Percentiles rank a stretch among this genome's conserved stretches.
Conservation (phyloP, 768 basidiomycete genomes). For the Kwoniella europaea region DNA sequence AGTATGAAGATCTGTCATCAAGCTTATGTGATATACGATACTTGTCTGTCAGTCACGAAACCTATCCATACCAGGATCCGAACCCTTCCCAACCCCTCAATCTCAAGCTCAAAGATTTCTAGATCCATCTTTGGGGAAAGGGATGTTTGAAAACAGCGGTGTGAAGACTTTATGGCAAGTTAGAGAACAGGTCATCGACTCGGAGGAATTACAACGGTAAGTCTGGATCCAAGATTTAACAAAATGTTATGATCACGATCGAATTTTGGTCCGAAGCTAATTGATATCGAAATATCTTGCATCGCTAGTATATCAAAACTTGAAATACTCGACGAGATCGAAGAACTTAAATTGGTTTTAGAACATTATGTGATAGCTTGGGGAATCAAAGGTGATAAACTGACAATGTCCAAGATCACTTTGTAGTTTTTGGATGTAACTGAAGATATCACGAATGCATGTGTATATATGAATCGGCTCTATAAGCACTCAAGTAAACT, state of each 20-base stretch:
- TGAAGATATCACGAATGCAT: constrained; percentile 9
- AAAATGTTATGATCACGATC: background rate
- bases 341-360: constrained; percentile 89
- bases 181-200: constrained; percentile 59
- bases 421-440: no score
- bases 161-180: constrained; percentile 76
- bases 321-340: constrained; percentile 90
- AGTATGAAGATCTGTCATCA: background rate
- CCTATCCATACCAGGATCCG: constrained; percentile 74
- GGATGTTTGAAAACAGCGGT: constrained; percentile 64
- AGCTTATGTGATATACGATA: background rate
- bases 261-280: background rate
- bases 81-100: constrained; percentile 66
- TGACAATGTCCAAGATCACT: background rate
- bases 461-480: constrained; percentile 1
- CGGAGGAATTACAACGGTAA: constrained; percentile 52
- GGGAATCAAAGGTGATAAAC: constrained; percentile 60
- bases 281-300: background rate
- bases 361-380: constrained; percentile 89
- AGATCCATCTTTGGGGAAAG: constrained; percentile 32
- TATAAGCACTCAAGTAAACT: background rate
- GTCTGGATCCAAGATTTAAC: constrained; percentile 37
- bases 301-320: constrained; percentile 70
- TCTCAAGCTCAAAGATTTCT: constrained; percentile 70
- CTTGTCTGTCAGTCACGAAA: constrained; percentile 65